Base-by-base conservation (phyloP, 495 filamentous ascomycete genomes). In the Hypoxylon trugodes region DNA sequence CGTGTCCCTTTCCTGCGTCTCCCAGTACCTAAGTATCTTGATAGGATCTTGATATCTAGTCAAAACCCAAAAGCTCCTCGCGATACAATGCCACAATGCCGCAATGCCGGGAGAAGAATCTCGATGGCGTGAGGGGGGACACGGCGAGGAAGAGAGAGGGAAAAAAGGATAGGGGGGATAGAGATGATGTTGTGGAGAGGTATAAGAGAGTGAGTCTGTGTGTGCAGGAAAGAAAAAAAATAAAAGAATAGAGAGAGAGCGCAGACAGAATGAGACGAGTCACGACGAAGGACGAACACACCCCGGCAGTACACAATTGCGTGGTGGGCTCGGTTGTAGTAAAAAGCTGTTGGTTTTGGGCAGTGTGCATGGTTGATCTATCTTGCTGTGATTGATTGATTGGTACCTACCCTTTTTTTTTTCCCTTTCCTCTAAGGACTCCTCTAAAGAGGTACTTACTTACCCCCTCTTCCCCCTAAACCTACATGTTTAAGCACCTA, bases 281-380 rank as follows among this genome's bases (percentile, higher is more conserved):
- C 62, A 60, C 62, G 55, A 60, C 48, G 53, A 65, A 59, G 25
- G 41, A 64, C 52, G 55, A 66, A 60, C 43, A 54, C 38, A 49
- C 55, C 55, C 50, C 25, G 41, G 32, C 19, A 55, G 49, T 59
- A 53, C 50, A 54, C 48, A 41, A 43, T 59, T 65, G 61, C 61
- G 53, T 55, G 35, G 62, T 59, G 62, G 58, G 62, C 41, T 66
- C 49, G 41, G 62, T 63, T 58, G 58, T 62, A 66, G 58, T 60
- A 56, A 66, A 52, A 68, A 61, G 51, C 51, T 41, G 57, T 69
- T 51, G 64, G 41, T 54, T 61, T 50, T 63, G 71, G 61, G 43
- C 30, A 67, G 53, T 49, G 58, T 59, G 56, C 51, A 61, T 68
- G 57, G 67, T 30, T 59, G 58, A 69, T 69, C 72, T 74, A 73